Evolutionary conservation across 352 stramenopile species (phyloP).

Genomic region (Thraustotheca clavata): DNA sequence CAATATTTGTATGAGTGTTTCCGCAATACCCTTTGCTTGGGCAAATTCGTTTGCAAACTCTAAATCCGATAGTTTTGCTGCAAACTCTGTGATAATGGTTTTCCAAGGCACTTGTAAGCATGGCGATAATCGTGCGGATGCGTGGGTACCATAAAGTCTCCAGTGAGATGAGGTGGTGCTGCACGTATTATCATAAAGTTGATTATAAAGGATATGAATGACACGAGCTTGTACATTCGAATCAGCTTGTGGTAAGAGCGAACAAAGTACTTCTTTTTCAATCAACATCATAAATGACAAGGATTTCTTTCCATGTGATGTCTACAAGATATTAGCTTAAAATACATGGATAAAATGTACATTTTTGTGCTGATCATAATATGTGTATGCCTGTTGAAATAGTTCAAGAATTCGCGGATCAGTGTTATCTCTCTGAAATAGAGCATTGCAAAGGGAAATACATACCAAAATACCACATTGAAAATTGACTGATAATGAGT

Average conservation of each 20-base stretch:
- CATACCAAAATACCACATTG: neutral
- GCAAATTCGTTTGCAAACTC: neutral
- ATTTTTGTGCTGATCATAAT: neutral
- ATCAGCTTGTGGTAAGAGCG: neutral
- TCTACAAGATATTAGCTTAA: neutral
- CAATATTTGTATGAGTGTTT: slow-evolving; percentile 10
- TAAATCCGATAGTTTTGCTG: neutral
- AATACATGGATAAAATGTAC: neutral
- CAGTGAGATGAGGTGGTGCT: neutral
- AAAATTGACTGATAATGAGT: neutral
- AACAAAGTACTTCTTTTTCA: neutral
- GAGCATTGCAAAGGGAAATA: neutral
- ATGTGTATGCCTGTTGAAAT: neutral
- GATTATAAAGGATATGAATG: neutral
- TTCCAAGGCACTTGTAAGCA: neutral
- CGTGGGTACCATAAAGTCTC: slow-evolving; percentile 17
- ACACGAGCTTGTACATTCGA: neutral
- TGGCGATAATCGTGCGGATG: neutral
- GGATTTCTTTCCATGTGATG: neutral
- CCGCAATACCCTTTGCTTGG: neutral
- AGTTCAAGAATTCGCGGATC: neutral
- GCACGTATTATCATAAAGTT: neutral
- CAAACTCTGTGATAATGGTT: neutral
- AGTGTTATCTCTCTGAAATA: neutral
- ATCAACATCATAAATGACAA: neutral